These are phyloP conservation scores for Pistacia integerrima DNA, from an alignment of 345 rosid genomes.

Conservation along the genomic window DNA sequence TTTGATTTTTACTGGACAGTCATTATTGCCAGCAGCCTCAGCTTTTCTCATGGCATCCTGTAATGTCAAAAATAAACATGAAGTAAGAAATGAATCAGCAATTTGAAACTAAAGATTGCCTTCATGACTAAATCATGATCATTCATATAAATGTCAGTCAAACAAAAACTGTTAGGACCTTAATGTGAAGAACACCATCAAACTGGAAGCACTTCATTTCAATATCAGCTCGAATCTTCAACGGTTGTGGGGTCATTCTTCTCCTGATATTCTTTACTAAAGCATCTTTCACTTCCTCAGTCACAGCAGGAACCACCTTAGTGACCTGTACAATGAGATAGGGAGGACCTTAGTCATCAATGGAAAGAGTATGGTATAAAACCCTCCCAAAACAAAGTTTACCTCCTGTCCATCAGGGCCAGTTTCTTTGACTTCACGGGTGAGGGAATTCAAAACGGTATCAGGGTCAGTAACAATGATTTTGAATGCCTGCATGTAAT, in stretches of 20 bases:
- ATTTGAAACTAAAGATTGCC: neutral
- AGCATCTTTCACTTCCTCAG: constrained; percentile 87
- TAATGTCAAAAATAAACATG: constrained; percentile 21
- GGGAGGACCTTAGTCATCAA: constrained; percentile 15
- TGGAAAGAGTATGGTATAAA: neutral
- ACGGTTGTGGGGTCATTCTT: constrained; percentile 97
- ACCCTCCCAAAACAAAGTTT: constrained; percentile 15
- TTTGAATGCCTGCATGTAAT: constrained; percentile 79
- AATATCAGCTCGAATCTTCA: constrained; percentile 92
- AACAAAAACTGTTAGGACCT: constrained; percentile 40
- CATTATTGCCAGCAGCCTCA: constrained; percentile 87
- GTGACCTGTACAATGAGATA: constrained; percentile 50
- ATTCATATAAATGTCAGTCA: neutral
- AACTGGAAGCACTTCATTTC: constrained; percentile 98
- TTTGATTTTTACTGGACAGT: constrained; percentile 95
- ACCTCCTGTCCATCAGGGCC: constrained; percentile 97
- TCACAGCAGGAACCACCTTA: constrained; percentile 78
- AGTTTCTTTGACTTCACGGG: constrained; percentile 80
- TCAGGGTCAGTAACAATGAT: constrained; percentile 89
- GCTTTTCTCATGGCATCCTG: constrained; percentile 98
- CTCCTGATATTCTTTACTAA: constrained; percentile 85
- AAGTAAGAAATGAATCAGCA: neutral
- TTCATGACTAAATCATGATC: neutral
- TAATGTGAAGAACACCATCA: constrained; percentile 96
- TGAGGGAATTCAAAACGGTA: constrained; percentile 72